Evolutionary conservation across 106 monocot species (phyloP).

Genomic region (Gastrodia elata): DNA sequence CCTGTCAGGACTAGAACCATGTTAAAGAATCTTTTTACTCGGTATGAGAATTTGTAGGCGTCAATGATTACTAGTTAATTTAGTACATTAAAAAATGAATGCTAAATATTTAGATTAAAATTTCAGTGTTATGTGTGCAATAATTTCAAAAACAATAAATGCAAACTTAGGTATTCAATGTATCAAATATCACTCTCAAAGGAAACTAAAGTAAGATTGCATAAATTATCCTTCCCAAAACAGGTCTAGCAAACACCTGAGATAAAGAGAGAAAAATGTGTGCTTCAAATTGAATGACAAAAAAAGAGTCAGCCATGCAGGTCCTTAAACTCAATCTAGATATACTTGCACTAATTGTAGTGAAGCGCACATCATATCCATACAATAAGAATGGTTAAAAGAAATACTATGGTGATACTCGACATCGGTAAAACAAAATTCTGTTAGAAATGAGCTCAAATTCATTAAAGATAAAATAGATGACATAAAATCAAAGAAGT

Average conservation of each 20-base stretch:
- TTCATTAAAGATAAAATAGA: not conserved
- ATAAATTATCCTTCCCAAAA: not conserved
- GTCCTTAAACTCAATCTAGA: not conserved
- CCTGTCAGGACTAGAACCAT: too few relatives aligned
- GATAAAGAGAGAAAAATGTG: not conserved
- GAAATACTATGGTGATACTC: not conserved
- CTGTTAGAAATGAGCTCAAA: not conserved
- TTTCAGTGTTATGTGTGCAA: too few relatives aligned
- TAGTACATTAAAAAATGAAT: too few relatives aligned
- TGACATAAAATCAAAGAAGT: not conserved
- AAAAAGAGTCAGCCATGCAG: not conserved
- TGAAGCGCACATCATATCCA: not conserved
- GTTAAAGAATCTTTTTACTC: too few relatives aligned
- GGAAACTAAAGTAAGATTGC: not conserved
- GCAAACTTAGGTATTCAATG: not conserved
- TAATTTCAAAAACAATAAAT: too few relatives aligned
- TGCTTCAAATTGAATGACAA: not conserved
- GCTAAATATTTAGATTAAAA: too few relatives aligned
- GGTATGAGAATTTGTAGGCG: too few relatives aligned
- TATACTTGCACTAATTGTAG: not conserved
- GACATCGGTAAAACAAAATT: not conserved
- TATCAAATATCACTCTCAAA: not conserved
- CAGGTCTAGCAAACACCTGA: not conserved
- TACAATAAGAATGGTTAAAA: not conserved
- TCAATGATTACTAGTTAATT: too few relatives aligned